Evolutionary conservation across 148 eudicot genomes (phyloP), one percentile per base, ranked within the genome.

Genomic region (Diospyros kaki): DNA sequence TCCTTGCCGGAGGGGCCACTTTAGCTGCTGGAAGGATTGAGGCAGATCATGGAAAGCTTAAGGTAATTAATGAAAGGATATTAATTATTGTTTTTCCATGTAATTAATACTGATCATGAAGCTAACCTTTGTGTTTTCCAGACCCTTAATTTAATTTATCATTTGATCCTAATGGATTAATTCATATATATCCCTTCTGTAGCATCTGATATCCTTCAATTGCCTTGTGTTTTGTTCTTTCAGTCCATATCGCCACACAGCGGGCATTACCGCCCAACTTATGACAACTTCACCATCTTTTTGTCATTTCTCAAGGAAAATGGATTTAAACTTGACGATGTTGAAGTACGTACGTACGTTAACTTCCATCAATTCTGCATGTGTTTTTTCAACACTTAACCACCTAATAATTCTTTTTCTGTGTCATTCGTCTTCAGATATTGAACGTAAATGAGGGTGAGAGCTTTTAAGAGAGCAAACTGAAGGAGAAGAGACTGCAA

Each of bases 1-100:
- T 94, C 84, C 93, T 94, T 51, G 98, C 98, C 69, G 98, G 98
- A 70, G 98, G 96, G 66, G 91, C 96, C 66, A 90, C 97, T 71
- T 71, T 92, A 74, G 96, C 98, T 82, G 97, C 98, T 75, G 98
- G 98, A 72, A 85, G 97, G 81, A 90, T 94, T 74, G 76, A 69
- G 39, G 92, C 71, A 50, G 87, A 86, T 69, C 78, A 84, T 73
- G 98, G 98, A 83, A 74, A 66, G 50, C 91, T 94, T 61, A 83
- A 90, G 98, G 98, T 94, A 84, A 28, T 28, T 28, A 28, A 28
- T 28, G 28, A 28, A 18, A 45, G 18, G 53, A 68, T 69, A n/a
- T 17, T 17, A 14, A 41, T 17, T 55, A 5, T 48, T 28, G n/a
- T 9, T 59, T 64, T 39, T 39, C 46, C 14, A 5, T 56, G 13